Conservation (phyloP, 139 green algal genomes). For the Bryopsis sp. region DNA sequence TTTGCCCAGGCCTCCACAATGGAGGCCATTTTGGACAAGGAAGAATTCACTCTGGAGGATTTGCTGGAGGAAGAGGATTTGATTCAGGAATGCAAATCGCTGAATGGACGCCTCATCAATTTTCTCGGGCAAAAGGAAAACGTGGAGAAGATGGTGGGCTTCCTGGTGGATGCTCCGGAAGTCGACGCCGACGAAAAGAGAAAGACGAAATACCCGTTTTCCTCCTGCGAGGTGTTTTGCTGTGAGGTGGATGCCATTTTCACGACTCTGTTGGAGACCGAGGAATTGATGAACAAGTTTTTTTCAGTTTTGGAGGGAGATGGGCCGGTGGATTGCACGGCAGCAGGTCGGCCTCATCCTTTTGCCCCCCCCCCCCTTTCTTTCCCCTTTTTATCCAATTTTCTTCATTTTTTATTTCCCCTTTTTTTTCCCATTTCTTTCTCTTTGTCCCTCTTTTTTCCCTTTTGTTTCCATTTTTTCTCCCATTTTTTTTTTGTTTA, state of each 20-base stretch:
- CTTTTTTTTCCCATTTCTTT: too few species aligned
- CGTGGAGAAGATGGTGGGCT: slow-evolving; percentile 67
- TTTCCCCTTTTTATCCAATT: too few species aligned
- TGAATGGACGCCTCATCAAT: slow-evolving; percentile 73
- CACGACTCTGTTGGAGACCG: slow-evolving; percentile 72
- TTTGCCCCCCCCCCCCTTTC: too few species aligned
- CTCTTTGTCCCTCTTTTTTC: too few species aligned
- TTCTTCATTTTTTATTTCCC: too few species aligned
- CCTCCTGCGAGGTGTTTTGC: slow-evolving; percentile 92
- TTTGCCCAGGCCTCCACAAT: slow-evolving; percentile 50
- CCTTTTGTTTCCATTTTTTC: too few species aligned
- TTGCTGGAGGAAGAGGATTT: slow-evolving; percentile 91
- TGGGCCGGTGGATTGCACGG: slow-evolving; percentile 56
- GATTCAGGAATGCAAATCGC: slow-evolving; percentile 86
- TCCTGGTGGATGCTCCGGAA: slow-evolving; percentile 16
- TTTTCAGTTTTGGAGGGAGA: slow-evolving; percentile 65
- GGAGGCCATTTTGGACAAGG: slow-evolving; percentile 77
- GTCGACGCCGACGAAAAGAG: slow-evolving; percentile 13
- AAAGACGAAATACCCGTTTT: slow-evolving; percentile 72
- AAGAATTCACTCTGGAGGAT: slow-evolving; percentile 82
- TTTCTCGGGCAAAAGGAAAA: slow-evolving; percentile 61
- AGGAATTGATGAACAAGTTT: slow-evolving; percentile 63
- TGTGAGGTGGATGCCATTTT: slow-evolving; percentile 94
- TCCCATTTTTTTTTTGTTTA: too few species aligned
- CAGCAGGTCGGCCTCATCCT: too few species aligned